These are phyloP conservation scores for Rhynchospora pubera DNA, from an alignment of 176 grass and related monocot genomes.

Conservation along the genomic window DNA sequence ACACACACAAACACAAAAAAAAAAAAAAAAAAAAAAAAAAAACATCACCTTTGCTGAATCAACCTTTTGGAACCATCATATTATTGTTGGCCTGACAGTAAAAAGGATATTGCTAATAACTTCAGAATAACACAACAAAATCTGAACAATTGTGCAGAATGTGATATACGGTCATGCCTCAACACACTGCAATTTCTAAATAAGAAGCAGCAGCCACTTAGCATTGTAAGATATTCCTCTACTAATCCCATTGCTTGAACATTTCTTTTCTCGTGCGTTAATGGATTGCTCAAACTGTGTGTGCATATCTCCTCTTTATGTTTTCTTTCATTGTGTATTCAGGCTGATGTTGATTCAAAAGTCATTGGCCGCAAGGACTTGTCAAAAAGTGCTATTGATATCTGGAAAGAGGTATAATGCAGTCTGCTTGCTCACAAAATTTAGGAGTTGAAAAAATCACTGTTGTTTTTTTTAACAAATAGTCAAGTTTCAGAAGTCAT, in stretches of 20 bases:
- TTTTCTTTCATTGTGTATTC: conserved; percentile 22
- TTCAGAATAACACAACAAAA: conserved; percentile 11
- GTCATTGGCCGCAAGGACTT: conserved; percentile 82
- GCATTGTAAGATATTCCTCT: conserved; percentile 58
- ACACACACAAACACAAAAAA: no score
- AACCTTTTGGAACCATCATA: not conserved
- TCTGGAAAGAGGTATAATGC: conserved; percentile 80
- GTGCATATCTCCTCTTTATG: not conserved
- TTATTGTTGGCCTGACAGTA: not conserved
- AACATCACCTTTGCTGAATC: conserved; percentile 6
- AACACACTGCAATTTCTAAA: conserved; percentile 97
- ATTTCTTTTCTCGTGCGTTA: not conserved
- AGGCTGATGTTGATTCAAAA: conserved; percentile 84
- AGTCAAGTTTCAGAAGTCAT: not conserved
- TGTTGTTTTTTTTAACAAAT: not conserved
- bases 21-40: not conserved
- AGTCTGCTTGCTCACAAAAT: not conserved
- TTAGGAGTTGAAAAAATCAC: not conserved
- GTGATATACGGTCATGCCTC: conserved; percentile 89
- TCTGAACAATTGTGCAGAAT: conserved; percentile 52
- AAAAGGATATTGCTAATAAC: conserved; percentile 26
- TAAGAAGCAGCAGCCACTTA: conserved; percentile 70
- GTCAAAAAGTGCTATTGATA: conserved; percentile 74
- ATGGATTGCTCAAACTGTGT: not conserved
- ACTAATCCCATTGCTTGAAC: not conserved